These are phyloP conservation scores for Sphenostylis stenocarpa DNA, from an alignment of 306 rosid genomes.

Conservation along the genomic window DNA sequence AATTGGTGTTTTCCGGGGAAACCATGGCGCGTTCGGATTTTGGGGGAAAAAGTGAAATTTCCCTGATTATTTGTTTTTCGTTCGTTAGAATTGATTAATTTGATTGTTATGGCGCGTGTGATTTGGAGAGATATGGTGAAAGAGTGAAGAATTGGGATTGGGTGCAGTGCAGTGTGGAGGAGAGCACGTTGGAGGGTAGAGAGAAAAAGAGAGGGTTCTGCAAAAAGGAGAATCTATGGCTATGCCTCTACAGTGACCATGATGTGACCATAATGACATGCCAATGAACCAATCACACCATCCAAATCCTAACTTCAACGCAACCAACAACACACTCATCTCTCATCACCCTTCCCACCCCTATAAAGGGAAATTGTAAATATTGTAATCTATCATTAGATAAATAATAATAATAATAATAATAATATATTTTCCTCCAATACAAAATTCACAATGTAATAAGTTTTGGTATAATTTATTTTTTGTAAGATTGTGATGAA, in stretches of 20 bases:
- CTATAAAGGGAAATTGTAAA: no score
- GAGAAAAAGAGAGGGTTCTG: background rate
- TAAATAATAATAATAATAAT: no score
- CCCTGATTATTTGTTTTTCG: background rate
- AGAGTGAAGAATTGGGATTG: background rate
- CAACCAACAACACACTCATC: no score
- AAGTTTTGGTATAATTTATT: no score
- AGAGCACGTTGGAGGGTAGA: slow-evolving; percentile 19
- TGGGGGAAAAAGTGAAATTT: slow-evolving; percentile 30
- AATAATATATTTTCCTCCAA: no score
- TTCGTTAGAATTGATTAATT: background rate
- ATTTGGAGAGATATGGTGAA: background rate
- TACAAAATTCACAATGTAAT: no score
- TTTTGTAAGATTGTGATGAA: no score
- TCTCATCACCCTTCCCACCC: background rate
- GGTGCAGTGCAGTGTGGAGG: background rate
- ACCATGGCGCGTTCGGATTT: slow-evolving; percentile 51
- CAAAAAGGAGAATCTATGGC: slow-evolving; percentile 12
- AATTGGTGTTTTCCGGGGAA: slow-evolving; percentile 85
- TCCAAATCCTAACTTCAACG: background rate
- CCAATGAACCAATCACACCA: background rate
- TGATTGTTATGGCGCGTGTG: background rate
- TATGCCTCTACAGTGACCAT: background rate
- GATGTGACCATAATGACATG: background rate
- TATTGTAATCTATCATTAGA: background rate